These are phyloP conservation scores for Jamesozyma lodderae DNA, from an alignment of 805 yeast genomes.

Conservation along the genomic window DNA sequence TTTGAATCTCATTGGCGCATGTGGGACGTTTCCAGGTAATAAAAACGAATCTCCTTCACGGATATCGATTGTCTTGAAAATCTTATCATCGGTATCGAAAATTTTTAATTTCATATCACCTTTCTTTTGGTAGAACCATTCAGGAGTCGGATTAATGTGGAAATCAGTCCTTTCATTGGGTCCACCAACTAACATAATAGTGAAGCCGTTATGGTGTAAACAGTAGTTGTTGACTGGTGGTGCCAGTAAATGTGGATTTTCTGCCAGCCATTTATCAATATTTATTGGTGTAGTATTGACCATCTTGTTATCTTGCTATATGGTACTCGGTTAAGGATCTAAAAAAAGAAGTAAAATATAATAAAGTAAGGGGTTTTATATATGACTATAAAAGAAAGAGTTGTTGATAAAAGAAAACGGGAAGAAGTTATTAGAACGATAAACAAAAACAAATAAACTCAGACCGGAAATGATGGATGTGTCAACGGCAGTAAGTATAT, in stretches of 20 bases:
- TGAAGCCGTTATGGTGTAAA: conserved; percentile 83
- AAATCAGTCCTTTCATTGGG: conserved; percentile 92
- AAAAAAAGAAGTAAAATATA: too few species aligned
- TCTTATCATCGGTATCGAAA: conserved; percentile 55
- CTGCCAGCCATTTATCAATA: conserved; percentile 70
- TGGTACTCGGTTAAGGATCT: too few species aligned
- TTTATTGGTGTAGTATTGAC: conserved; percentile 48
- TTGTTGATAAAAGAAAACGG: too few species aligned
- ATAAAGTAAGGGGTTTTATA: too few species aligned
- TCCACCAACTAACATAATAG: conserved; percentile 94
- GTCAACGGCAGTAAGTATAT: too few species aligned
- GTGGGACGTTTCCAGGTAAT: conserved; percentile 79
- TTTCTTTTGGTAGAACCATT: conserved; percentile 81
- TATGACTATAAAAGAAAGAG: too few species aligned
- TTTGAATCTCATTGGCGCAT: conserved; percentile 79
- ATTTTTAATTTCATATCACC: conserved; percentile 80
- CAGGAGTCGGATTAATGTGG: conserved; percentile 90
- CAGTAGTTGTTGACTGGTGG: conserved; percentile 93
- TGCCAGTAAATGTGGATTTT: conserved; percentile 62
- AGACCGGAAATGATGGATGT: too few species aligned
- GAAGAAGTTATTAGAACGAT: too few species aligned
- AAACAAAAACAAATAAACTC: too few species aligned
- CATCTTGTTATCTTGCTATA: too few species aligned
- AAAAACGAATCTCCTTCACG: conserved; percentile 83
- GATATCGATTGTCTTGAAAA: conserved; percentile 64